Conservation (phyloP, 2,329 filamentous ascomycete genomes). For the Davidsoniella eucalypti region DNA sequence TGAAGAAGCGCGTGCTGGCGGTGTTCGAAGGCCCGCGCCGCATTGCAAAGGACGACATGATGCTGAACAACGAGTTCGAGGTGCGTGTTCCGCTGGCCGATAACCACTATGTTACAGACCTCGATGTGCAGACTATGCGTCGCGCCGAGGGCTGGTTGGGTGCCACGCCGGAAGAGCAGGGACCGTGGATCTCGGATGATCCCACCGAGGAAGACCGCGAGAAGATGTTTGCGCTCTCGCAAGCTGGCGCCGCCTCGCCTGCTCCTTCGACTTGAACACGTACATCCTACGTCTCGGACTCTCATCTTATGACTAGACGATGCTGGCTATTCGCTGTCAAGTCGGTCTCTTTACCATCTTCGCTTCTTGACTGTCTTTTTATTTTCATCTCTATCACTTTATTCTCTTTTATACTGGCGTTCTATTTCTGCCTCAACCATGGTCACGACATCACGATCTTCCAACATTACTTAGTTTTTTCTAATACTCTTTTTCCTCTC, state of each 20-base stretch:
- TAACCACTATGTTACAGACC: slow-evolving; percentile 73
- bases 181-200: slow-evolving; percentile 64
- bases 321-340: no score
- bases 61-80: slow-evolving; percentile 89
- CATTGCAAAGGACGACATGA: slow-evolving; percentile 97
- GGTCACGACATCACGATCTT: not conserved
- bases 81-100: slow-evolving; percentile 69
- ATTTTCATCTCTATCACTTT: not conserved
- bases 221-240: slow-evolving; percentile 22
- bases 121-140: slow-evolving; percentile 80
- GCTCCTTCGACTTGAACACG: no score
- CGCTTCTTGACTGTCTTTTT: slow-evolving; percentile 1
- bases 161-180: slow-evolving; percentile 74
- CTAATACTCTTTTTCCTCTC: slow-evolving; percentile 4
- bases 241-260: no score
- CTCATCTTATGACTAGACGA: no score
- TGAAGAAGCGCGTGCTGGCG: slow-evolving; percentile 91
- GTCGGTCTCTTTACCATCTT: not conserved
- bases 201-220: slow-evolving; percentile 45
- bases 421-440: not conserved
- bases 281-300: no score
- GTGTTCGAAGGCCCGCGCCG: slow-evolving; percentile 80
- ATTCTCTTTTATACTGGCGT: not conserved
- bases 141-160: slow-evolving; percentile 70
- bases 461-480: not conserved